These are phyloP conservation scores for Ceratobasidium theobromae DNA, from an alignment of 1,284 basidiomycete genomes.

Conservation along the genomic window DNA sequence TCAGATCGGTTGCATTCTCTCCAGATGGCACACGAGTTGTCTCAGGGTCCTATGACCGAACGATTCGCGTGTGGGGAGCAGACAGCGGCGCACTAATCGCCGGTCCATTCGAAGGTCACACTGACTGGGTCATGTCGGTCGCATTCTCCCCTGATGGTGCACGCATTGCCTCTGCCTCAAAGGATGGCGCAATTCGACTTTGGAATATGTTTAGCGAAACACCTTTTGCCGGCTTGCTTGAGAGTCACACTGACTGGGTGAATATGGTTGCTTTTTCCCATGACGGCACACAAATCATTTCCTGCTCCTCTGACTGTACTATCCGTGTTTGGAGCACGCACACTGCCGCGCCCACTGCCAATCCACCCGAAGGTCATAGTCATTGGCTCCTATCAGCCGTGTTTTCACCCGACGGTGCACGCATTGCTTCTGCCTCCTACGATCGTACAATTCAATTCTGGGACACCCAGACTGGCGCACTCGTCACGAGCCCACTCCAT, in stretches of 20 bases:
- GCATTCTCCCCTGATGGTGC: not conserved
- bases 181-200: too few species aligned
- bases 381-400: too few species aligned
- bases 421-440: slow-evolving; percentile 21
- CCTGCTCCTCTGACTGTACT: not conserved
- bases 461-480: slow-evolving; percentile 12
- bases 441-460: slow-evolving; percentile 29
- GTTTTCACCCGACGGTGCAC: slow-evolving; percentile 20
- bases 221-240: too few species aligned
- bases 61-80: not conserved
- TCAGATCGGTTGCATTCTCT: not conserved
- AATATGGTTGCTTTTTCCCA: too few species aligned
- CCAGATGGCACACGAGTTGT: not conserved
- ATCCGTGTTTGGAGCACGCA: too few species aligned
- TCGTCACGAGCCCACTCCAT: not conserved
- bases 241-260: too few species aligned
- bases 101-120: not conserved
- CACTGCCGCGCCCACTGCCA: too few species aligned
- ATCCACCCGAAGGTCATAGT: too few species aligned
- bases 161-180: too few species aligned
- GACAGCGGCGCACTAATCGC: not conserved
- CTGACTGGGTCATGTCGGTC: not conserved
- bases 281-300: slow-evolving; percentile 13
- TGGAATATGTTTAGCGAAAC: too few species aligned
- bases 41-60: slow-evolving; percentile 53